A percentile compares a stretch with the other conserved stretches of the same genome.
Evolutionary conservation across 441 rosid genomes (phyloP).

Genomic region (Daphne laureola): DNA sequence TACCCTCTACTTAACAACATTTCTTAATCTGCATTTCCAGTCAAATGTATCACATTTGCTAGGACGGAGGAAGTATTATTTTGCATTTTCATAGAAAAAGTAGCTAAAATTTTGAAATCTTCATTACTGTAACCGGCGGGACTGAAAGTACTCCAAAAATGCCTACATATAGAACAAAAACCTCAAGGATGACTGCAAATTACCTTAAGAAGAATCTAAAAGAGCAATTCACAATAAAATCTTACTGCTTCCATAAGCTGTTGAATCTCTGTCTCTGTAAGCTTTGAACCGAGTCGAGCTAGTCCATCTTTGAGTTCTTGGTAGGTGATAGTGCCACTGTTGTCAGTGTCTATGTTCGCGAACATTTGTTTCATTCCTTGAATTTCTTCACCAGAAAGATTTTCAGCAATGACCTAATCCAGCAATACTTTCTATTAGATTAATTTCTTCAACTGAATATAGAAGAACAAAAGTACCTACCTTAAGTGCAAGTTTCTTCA

Average conservation of each 20-base stretch:
- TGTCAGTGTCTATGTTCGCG: constrained; percentile 37
- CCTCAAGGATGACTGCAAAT: no score
- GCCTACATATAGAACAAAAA: no score
- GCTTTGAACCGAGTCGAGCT: constrained; percentile 45
- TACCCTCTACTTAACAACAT: no score
- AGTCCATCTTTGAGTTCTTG: constrained; percentile 41
- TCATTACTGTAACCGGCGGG: no score
- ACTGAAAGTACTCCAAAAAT: no score
- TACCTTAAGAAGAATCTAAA: no score
- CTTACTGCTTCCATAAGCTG: constrained; percentile 48
- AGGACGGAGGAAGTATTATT: no score
- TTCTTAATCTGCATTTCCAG: no score
- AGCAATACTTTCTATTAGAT: constrained; percentile 1
- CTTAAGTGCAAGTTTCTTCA: constrained; percentile 46
- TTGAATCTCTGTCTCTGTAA: constrained; percentile 36
- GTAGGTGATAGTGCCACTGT: constrained; percentile 41
- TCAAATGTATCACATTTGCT: no score
- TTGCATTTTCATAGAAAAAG: no score
- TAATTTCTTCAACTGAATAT: no score
- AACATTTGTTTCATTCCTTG: constrained; percentile 38
- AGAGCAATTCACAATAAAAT: background rate
- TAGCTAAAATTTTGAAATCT: no score
- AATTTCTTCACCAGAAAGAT: constrained; percentile 36
- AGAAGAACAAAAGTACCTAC: constrained; percentile 11
- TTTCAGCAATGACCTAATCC: constrained; percentile 38